Conservation (phyloP, 139 green algal genomes). For the Haematococcus lacustris region DNA sequence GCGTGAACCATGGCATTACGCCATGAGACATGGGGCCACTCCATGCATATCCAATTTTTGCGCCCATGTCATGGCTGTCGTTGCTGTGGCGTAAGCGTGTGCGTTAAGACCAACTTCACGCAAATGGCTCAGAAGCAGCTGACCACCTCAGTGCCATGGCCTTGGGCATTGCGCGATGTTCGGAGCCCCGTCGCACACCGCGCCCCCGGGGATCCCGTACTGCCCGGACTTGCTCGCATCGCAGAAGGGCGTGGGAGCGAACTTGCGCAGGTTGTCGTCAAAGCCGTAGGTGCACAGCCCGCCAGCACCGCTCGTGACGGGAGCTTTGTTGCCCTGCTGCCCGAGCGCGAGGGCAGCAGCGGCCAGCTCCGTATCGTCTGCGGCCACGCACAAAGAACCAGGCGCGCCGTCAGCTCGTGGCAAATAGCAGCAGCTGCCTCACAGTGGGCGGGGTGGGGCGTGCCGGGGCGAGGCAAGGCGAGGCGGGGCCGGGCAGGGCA, state of each 20-base stretch:
- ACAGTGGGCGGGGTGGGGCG: not conserved
- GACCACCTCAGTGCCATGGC: slow-evolving; percentile 21
- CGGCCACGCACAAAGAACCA: not conserved
- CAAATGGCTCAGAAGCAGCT: too few species aligned
- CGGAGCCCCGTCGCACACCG: slow-evolving; percentile 17
- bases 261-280: not conserved
- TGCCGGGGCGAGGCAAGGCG: not conserved
- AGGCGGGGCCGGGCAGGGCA: not conserved
- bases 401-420: not conserved
- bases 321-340: not conserved
- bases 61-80: too few species aligned
- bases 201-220: slow-evolving; percentile 29
- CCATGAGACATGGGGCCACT: too few species aligned
- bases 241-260: slow-evolving; percentile 7
- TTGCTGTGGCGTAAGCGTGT: too few species aligned
- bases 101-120: too few species aligned
- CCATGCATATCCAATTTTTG: too few species aligned
- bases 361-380: not conserved
- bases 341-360: not conserved
- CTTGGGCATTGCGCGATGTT: slow-evolving; percentile 25
- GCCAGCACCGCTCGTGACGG: not conserved
- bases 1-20: too few species aligned
- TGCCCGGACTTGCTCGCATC: slow-evolving; percentile 11
- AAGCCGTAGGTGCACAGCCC: slow-evolving; percentile 2
- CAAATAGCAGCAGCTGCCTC: not conserved